These are phyloP conservation scores for Lepiota venenata DNA, from an alignment of 768 basidiomycete species.

Conservation along the genomic window DNA sequence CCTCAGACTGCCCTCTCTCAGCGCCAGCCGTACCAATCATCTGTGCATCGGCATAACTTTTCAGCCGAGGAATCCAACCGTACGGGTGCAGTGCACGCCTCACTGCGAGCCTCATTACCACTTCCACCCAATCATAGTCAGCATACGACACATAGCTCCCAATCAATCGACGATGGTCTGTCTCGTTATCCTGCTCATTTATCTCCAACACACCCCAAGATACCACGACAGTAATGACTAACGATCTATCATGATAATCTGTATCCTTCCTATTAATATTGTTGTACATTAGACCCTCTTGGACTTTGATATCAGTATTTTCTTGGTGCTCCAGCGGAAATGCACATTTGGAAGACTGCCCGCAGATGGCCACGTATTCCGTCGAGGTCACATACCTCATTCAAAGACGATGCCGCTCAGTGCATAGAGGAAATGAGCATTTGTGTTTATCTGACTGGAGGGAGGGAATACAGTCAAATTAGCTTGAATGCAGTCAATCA, in stretches of 20 bases:
- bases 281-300: conserved; percentile 1
- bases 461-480: conserved; percentile 36
- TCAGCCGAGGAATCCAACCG: background rate
- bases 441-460: conserved; percentile 36
- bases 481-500: conserved; percentile 34
- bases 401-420: conserved; percentile 33
- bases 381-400: conserved; percentile 36
- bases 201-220: background rate
- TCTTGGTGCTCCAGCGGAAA: background rate
- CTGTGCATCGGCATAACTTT: background rate
- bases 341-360: conserved; percentile 18
- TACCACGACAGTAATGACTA: conserved; percentile 4
- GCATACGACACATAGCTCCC: background rate
- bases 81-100: background rate
- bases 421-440: conserved; percentile 23
- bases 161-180: background rate
- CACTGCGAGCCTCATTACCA: background rate
- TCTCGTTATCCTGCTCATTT: conserved; percentile 8
- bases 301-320: background rate
- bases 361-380: conserved; percentile 37
- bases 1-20: background rate
- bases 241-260: background rate
- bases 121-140: background rate
- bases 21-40: background rate
- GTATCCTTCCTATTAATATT: background rate